These are phyloP conservation scores for Mortierella sp. DNA, from an alignment of 371 early-diverging fungal genomes.

Conservation along the genomic window DNA sequence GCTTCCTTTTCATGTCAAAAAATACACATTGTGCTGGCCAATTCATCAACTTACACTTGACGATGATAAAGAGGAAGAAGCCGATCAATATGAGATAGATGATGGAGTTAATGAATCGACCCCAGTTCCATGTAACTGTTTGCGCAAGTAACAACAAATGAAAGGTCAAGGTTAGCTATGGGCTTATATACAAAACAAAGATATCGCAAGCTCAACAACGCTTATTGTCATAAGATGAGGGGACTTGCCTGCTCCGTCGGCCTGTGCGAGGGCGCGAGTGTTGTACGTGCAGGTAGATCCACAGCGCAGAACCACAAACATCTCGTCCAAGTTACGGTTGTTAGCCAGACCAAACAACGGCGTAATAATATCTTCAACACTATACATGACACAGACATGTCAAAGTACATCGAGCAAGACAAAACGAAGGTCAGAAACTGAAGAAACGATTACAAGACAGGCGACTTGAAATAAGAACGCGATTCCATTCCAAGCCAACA, in stretches of 20 bases:
- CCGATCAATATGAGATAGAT: constrained; percentile 26
- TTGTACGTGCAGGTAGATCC: constrained; percentile 16
- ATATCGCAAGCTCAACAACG: too few species aligned
- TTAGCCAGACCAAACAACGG: constrained; percentile 32
- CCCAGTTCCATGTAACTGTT: constrained; percentile 41
- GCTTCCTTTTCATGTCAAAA: too few species aligned
- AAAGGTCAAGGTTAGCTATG: not conserved
- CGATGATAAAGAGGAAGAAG: constrained; percentile 18
- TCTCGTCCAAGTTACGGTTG: constrained; percentile 30
- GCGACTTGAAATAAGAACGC: too few species aligned
- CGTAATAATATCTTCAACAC: constrained; percentile 37
- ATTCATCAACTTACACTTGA: constrained; percentile 22
- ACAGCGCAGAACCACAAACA: constrained; percentile 26
- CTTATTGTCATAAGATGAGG: not conserved
- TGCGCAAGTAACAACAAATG: not conserved
- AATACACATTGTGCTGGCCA: too few species aligned
- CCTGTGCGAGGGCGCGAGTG: constrained; percentile 16
- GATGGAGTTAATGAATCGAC: constrained; percentile 31
- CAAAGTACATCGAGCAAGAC: not conserved
- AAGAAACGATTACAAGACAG: too few species aligned
- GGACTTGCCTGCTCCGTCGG: constrained; percentile 17
- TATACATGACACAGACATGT: not conserved
- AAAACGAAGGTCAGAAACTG: too few species aligned
- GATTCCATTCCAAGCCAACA: not conserved
- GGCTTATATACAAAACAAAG: not conserved